Evolutionary conservation across 2,329 filamentous ascomycete genomes (phyloP).

Genomic region (Diaporthe ampelina): DNA sequence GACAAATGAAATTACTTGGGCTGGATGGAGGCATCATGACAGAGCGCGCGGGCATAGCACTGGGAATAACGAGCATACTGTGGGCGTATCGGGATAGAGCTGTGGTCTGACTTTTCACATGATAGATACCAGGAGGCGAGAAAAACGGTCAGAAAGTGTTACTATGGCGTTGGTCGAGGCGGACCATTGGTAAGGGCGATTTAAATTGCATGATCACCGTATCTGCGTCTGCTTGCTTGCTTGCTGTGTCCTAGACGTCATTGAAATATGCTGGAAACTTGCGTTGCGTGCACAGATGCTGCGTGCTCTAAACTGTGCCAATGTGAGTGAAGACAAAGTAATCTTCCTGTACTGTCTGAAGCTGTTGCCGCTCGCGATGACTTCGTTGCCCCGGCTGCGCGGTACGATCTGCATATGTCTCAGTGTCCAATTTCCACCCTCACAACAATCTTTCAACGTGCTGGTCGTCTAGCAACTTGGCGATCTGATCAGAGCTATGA

Average conservation of each 20-base stretch:
- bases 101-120: background rate
- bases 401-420: conserved; percentile 7
- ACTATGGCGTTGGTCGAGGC: background rate
- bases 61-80: conserved; percentile 1
- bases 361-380: background rate
- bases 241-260: background rate
- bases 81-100: conserved; percentile 30
- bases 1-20: conserved; percentile 1
- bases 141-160: background rate
- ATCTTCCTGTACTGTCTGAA: background rate
- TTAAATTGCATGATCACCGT: background rate
- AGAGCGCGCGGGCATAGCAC: background rate
- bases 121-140: conserved; percentile 2
- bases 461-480: background rate
- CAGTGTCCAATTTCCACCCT: background rate
- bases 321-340: background rate
- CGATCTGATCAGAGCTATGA: background rate
- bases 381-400: background rate
- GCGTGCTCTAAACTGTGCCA: background rate
- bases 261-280: background rate
- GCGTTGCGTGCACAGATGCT: background rate
- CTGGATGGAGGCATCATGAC: background rate
- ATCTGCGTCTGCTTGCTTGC: background rate
- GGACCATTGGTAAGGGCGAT: background rate
- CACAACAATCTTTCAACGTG: background rate